Percentiles rank a stretch among this genome's conserved stretches.
These are phyloP conservation scores for Zygnema circumcarinatum DNA, from an alignment of 139 green algal genomes.

Conservation along the genomic window DNA sequence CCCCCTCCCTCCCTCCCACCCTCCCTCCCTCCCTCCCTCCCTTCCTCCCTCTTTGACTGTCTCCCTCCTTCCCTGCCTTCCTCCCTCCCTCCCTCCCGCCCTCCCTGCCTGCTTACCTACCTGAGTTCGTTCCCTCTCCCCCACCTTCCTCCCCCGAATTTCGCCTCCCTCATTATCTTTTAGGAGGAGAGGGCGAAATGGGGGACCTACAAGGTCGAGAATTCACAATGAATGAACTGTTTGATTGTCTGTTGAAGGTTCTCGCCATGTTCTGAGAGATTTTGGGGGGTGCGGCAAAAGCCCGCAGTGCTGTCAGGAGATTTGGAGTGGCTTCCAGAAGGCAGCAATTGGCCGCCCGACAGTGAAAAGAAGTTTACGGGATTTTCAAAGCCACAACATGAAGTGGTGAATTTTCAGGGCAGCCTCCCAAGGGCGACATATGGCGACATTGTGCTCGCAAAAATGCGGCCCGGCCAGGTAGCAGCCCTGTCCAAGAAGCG, in stretches of 20 bases:
- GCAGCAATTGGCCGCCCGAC: constrained; percentile 81
- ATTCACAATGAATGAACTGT: no score
- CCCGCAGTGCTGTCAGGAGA: constrained; percentile 68
- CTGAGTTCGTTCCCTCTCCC: background rate
- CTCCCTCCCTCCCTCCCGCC: background rate
- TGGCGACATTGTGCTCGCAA: constrained; percentile 90
- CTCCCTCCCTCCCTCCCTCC: background rate
- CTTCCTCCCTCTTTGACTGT: constrained; percentile 14
- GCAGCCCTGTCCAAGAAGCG: background rate
- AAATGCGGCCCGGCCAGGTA: constrained; percentile 76
- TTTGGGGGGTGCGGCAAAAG: background rate
- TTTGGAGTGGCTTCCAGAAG: constrained; percentile 84
- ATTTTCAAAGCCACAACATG: constrained; percentile 37
- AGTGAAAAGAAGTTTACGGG: constrained; percentile 61
- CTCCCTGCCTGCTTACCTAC: background rate
- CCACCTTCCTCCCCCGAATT: background rate
- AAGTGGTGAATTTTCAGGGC: background rate
- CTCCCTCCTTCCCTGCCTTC: constrained; percentile 7
- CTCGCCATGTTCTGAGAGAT: background rate
- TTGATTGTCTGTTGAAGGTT: no score
- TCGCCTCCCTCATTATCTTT: background rate
- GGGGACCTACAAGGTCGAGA: no score
- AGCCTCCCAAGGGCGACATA: constrained; percentile 6
- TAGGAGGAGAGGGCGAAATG: no score
- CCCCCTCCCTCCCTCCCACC: background rate